phyloP scores from a whole-genome alignment of 306 rosid species.

The Urtica urens region DNA sequence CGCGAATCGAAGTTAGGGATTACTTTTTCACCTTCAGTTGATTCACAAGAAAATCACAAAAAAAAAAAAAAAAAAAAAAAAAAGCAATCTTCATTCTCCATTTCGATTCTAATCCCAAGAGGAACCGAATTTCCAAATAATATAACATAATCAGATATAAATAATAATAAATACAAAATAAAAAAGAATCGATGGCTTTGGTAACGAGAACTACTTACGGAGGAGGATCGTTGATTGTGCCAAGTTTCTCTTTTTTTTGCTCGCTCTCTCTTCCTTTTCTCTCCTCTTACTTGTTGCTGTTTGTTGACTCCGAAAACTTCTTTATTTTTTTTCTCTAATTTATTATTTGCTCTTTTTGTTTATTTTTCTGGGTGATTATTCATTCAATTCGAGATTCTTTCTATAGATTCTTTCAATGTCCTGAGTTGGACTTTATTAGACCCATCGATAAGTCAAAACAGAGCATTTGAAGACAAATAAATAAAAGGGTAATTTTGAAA shows the following conservation, averaged over 20 bases:
- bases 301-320: constrained; percentile 24
- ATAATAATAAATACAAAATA: neutral
- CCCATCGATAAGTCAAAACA: neutral
- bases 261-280: too few species aligned
- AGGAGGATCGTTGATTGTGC: constrained; percentile 14
- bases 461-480: neutral
- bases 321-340: neutral
- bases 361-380: constrained; percentile 5
- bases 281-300: constrained; percentile 22
- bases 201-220: constrained; percentile 20
- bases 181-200: constrained; percentile 6
- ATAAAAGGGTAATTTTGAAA: too few species aligned
- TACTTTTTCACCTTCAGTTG: constrained; percentile 7
- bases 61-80: neutral
- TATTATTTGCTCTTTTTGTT: neutral
- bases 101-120: neutral
- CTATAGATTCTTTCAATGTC: too few species aligned
- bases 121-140: neutral
- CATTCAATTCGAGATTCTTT: neutral
- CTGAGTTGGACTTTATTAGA: too few species aligned
- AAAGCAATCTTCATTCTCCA: neutral
- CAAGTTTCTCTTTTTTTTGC: constrained; percentile 5
- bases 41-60: constrained; percentile 13
- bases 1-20: neutral
- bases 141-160: neutral